Percentiles rank a stretch among this genome's conserved stretches.
Evolutionary conservation across 2,329 filamentous ascomycete species (phyloP).

Genomic region (Onygena corvina): DNA sequence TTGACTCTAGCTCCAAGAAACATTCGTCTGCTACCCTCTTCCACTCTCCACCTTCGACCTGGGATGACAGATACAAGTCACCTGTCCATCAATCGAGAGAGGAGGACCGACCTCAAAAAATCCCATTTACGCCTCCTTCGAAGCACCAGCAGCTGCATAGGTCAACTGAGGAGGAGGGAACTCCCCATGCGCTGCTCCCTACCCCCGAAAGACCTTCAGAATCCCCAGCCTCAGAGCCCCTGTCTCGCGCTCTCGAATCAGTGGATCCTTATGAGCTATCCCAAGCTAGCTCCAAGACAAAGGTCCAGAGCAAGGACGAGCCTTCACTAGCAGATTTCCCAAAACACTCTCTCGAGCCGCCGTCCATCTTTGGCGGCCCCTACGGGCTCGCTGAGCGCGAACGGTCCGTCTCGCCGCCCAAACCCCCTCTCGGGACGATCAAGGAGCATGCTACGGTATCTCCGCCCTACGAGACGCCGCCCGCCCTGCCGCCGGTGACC

Average conservation of each 20-base stretch:
- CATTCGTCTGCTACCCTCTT: constrained; percentile 36
- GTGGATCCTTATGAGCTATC: too few species aligned
- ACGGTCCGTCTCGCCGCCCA: constrained; percentile 25
- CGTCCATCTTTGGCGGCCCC: constrained; percentile 27
- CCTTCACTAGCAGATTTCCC: too few species aligned
- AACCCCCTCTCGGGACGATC: constrained; percentile 40
- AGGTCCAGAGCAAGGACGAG: neutral
- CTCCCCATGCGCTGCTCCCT: neutral
- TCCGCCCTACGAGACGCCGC: neutral
- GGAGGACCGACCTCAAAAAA: neutral
- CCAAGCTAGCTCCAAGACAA: too few species aligned
- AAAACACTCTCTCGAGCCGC: constrained; percentile 21
- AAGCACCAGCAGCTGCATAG: neutral
- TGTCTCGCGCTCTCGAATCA: too few species aligned
- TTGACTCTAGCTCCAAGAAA: constrained; percentile 36
- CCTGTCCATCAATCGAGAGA: neutral
- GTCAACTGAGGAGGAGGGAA: neutral
- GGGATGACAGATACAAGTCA: constrained; percentile 12
- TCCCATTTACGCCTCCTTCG: neutral
- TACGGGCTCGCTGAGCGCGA: constrained; percentile 19
- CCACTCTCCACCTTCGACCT: constrained; percentile 31
- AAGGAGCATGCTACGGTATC: constrained; percentile 33
- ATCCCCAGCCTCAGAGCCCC: too few species aligned
- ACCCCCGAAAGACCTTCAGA: neutral
- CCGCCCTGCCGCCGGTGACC: constrained; percentile 14